Evolutionary conservation across 1,284 basidiomycete species (phyloP), one percentile per base, ranked within the genome.

Genomic region (Pseudozyma hubeiensis): DNA sequence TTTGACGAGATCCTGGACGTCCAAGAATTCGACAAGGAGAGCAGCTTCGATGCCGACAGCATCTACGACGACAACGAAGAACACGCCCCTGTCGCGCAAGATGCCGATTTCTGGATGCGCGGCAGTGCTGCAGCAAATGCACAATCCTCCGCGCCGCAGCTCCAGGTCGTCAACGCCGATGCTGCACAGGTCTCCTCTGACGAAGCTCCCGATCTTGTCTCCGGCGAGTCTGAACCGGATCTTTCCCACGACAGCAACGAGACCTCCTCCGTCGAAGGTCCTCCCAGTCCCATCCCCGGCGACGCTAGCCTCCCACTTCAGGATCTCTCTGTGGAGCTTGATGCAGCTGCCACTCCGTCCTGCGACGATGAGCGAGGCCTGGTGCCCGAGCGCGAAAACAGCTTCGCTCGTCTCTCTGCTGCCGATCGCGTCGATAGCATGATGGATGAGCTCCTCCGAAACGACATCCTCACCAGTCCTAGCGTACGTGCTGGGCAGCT

Each of bases 1-100:
- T 97, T 93, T 76, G 89, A 93, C 84, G 90, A 92, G 75, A 88
- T 90, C 8, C 93, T 92, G 72, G 93, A 96, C 75, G 93, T 97
- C 30, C 87, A 95, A 62, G 93, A 96, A 84, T 81, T 81, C 33
- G 79, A 81, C 50, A 75, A 77, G 49, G 80, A 81, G 56, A 76
- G 72, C 63, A 79, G 77, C 63, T 79, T 81, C 51, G 79, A 79
- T 35, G 45, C 59, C 7, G 68, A 77, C 31, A 77, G 75, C 53
- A 43, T 77, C 24, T 52, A 55, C 39, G 74, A 67, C 17, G 74
- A 67, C 17, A 51, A 34, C 17, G 67, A 58, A 24, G 62, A 71
- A 4, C 30, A 48, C 19, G 35, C 60, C 24, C 40, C 50, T 2
- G 53, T 8, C 6, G 14, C 62, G 7, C 59, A 67, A 16, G 66